Percentiles rank a stretch among this genome's conserved stretches.
phyloP scores from a whole-genome alignment of 805 yeast species.

The Helenozyma baotianmanensis region DNA sequence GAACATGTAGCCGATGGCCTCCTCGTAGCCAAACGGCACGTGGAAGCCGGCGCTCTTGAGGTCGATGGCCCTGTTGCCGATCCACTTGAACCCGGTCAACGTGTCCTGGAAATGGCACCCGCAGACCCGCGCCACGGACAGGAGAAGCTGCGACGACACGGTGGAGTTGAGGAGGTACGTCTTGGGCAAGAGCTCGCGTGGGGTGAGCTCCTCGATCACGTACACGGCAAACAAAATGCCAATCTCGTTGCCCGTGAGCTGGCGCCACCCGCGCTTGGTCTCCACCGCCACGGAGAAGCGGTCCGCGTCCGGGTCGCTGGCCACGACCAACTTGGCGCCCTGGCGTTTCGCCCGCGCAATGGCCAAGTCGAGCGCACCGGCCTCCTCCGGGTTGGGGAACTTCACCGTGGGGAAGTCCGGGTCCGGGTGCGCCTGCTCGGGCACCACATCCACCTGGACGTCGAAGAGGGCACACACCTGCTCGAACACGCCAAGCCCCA shows the following conservation, averaged over 20 bases:
- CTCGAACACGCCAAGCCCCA: conserved; percentile 63
- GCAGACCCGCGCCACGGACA: conserved; percentile 56
- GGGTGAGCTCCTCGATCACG: conserved; percentile 35
- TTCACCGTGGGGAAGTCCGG: conserved; percentile 81
- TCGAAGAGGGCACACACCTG: conserved; percentile 37
- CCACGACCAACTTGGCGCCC: conserved; percentile 57
- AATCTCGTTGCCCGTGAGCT: conserved; percentile 86
- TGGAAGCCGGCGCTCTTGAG: conserved; percentile 55
- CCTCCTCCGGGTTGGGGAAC: conserved; percentile 96
- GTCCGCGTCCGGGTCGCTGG: conserved; percentile 97
- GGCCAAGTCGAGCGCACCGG: conserved; percentile 80
- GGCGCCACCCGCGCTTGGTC: conserved; percentile 53
- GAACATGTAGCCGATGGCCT: conserved; percentile 95
- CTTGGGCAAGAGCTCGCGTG: conserved; percentile 22
- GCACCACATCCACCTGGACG: conserved; percentile 40
- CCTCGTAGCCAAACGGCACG: conserved; percentile 92
- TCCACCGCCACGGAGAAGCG: conserved; percentile 79
- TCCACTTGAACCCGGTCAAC: conserved; percentile 95
- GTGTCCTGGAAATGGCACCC: conserved; percentile 74
- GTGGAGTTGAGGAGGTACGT: conserved; percentile 77
- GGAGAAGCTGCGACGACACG: conserved; percentile 82
- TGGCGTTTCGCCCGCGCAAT: conserved; percentile 53
- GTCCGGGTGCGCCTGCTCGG: conserved; percentile 69
- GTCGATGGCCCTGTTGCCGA: conserved; percentile 82
- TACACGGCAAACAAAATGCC: conserved; percentile 80